Base-by-base conservation (phyloP, 192 early-diverging fungal species). In the Coemansia brasiliensis region DNA sequence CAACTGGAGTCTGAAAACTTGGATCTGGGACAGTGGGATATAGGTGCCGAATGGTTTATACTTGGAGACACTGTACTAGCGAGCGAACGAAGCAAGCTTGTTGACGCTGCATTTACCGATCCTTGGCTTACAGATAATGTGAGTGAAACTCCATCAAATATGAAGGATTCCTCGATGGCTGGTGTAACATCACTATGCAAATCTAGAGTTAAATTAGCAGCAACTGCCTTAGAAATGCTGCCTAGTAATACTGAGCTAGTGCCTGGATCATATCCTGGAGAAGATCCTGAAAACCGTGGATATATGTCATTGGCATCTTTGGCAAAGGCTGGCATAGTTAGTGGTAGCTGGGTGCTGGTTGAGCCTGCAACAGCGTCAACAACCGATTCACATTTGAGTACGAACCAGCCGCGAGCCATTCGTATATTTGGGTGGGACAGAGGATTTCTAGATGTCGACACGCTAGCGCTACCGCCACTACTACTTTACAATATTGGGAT, bases 1-100 rank as follows among this genome's bases (percentile, higher is more conserved):
- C n/a, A n/a, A 22, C 35, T 20, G n/a, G n/a, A 39, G 20, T 25
- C 26, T n/a, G 53, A 44, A 12, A 61, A 60, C 20, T 44, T 29
- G 7, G 55, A 20, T 29, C 17, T 17, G 12, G 64, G 61, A 4
- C 50, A 61, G 39, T 72, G 69, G 75, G 65, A 72, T 10, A 17
- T 79, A 26, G 69, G 69, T 43, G 75, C 62, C 3, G 75, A 79
- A 25, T 79, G 75, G 75, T 72, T 79, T 56, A 79, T 79, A 41
- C 39, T 79, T 15, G 75, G 65, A n/a, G 53, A 50, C n/a, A 45
- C 56, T 2, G 63, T 61, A 7, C 61, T 64, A 0, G 69, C 57
- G 16, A 57, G 25, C 7, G 46, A 39, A 25, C 57, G 69, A 27
- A 53, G 52, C 10, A 50, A 27, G 52, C 44, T 72, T 26, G 57